These are phyloP conservation scores for Aureobasidium sp. DNA, from an alignment of 2,329 filamentous ascomycete species.

Conservation along the genomic window DNA sequence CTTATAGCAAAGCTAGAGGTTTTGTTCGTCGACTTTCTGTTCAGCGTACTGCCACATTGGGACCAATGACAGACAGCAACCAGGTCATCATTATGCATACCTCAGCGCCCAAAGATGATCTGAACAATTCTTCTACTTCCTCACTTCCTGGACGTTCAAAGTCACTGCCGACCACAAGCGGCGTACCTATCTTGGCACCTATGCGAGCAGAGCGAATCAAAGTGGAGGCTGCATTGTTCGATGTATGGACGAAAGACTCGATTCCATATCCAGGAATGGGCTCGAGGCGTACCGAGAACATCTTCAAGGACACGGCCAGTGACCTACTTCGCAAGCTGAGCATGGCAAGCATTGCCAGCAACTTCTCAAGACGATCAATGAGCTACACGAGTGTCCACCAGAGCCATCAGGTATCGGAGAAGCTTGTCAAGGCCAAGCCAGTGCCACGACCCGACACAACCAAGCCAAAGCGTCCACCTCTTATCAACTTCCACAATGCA, in stretches of 20 bases:
- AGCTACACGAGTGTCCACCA: conserved; percentile 41
- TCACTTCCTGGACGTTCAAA: conserved; percentile 62
- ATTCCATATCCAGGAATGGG: conserved; percentile 80
- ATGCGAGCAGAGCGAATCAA: conserved; percentile 66
- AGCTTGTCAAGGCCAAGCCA: conserved; percentile 4
- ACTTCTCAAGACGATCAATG: conserved; percentile 63
- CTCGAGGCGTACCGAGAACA: conserved; percentile 55
- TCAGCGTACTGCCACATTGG: conserved; percentile 67
- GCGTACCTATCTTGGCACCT: conserved; percentile 64
- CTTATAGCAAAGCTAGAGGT: conserved; percentile 63
- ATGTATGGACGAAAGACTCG: conserved; percentile 76
- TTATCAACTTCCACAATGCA: conserved; percentile 40
- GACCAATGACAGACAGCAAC: conserved; percentile 56
- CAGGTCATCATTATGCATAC: conserved; percentile 87
- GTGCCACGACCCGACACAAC: not conserved
- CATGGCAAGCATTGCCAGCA: conserved; percentile 67
- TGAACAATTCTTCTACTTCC: conserved; percentile 31
- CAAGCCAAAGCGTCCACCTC: conserved; percentile 16
- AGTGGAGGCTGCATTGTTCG: conserved; percentile 63
- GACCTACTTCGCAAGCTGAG: conserved; percentile 84
- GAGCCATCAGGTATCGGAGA: not conserved
- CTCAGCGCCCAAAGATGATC: conserved; percentile 51
- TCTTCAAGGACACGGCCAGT: conserved; percentile 70
- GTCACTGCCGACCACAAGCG: conserved; percentile 63
- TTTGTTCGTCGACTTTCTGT: conserved; percentile 65